These are phyloP conservation scores for Anisogramma anomala DNA, from an alignment of 2,329 filamentous ascomycete species.

Conservation along the genomic window DNA sequence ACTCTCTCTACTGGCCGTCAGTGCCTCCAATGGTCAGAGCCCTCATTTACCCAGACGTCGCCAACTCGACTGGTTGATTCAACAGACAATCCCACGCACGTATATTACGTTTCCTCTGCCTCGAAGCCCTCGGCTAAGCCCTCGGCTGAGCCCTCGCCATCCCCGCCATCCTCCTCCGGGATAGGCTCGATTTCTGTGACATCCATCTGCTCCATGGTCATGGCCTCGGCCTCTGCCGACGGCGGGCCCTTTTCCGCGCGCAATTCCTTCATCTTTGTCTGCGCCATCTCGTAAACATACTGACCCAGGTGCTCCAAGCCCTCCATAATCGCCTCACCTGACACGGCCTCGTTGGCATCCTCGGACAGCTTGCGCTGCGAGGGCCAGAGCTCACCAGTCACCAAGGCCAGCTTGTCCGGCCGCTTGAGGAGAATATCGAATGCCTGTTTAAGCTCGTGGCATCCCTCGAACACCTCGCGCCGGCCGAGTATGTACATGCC, in stretches of 20 bases:
- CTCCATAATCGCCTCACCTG: slow-evolving; percentile 64
- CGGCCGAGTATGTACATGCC: slow-evolving; percentile 89
- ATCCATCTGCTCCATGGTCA: slow-evolving; percentile 16
- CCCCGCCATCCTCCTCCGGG: slow-evolving; percentile 20
- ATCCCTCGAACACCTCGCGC: slow-evolving; percentile 75
- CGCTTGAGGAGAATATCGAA: slow-evolving; percentile 68
- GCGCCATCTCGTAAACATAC: slow-evolving; percentile 95
- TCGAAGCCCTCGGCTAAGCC: slow-evolving; percentile 21
- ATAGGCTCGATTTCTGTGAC: slow-evolving; percentile 19
- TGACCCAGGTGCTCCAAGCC: slow-evolving; percentile 87
- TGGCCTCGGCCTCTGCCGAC: slow-evolving; percentile 19
- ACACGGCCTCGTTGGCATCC: slow-evolving; percentile 36
- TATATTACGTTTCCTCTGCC: slow-evolving; percentile 19
- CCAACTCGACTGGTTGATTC: neutral
- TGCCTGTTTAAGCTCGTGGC: slow-evolving; percentile 75
- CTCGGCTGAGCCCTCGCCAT: slow-evolving; percentile 17
- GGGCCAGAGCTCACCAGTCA: slow-evolving; percentile 79
- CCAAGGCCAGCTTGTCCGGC: slow-evolving; percentile 70
- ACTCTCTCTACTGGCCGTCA: neutral
- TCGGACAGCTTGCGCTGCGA: slow-evolving; percentile 41
- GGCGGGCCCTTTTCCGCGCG: slow-evolving; percentile 27
- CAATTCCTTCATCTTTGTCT: slow-evolving; percentile 43
- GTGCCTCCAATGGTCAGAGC: too few species aligned
- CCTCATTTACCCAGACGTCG: neutral
- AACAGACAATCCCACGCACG: neutral